A percentile compares a stretch with the other conserved stretches of the same genome.
Evolutionary conservation across 495 filamentous ascomycete genomes (phyloP).

Genomic region (Trichocladium antarcticum): DNA sequence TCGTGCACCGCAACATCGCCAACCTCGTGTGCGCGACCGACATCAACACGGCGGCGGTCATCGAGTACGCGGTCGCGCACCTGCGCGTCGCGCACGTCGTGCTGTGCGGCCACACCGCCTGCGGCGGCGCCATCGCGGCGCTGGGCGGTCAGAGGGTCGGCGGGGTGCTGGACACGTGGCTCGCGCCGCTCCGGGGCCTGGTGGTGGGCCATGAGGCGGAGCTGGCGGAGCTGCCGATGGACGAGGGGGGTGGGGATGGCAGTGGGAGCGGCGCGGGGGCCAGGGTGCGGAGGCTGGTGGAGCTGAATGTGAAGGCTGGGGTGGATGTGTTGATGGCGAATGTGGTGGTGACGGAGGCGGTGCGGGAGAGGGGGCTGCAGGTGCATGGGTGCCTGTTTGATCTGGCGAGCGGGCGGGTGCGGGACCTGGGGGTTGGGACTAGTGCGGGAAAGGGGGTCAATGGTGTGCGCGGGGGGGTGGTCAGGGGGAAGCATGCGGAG

Average conservation of each 20-base stretch:
- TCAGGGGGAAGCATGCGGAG: slow-evolving; percentile 41
- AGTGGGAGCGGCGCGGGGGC: too few relatives aligned
- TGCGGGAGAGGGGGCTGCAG: slow-evolving; percentile 55
- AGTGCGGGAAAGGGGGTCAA: slow-evolving; percentile 7
- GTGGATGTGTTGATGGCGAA: slow-evolving; percentile 53
- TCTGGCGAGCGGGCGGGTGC: slow-evolving; percentile 47
- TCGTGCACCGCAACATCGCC: slow-evolving; percentile 91
- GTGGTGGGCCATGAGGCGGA: slow-evolving; percentile 45
- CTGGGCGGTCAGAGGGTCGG: slow-evolving; percentile 58
- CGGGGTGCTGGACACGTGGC: slow-evolving; percentile 69
- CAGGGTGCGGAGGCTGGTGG: slow-evolving; percentile 45
- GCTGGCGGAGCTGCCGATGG: slow-evolving; percentile 38
- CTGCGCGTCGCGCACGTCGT: slow-evolving; percentile 75
- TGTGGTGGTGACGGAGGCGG: slow-evolving; percentile 49
- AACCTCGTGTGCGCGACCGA: slow-evolving; percentile 74
- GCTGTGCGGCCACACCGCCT: slow-evolving; percentile 72
- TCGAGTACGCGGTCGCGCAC: slow-evolving; percentile 67
- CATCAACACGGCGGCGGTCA: slow-evolving; percentile 62
- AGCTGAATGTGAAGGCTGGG: slow-evolving; percentile 60
- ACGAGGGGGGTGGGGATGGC: too few relatives aligned
- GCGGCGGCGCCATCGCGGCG: slow-evolving; percentile 65
- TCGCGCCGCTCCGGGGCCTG: slow-evolving; percentile 57
- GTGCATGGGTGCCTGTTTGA: slow-evolving; percentile 67
- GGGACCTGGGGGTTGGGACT: slow-evolving; percentile 45
- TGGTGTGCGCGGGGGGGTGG: slow-evolving; percentile 20